phyloP scores from a whole-genome alignment of 768 basidiomycete genomes.

The Leucocoprinus sp. region DNA sequence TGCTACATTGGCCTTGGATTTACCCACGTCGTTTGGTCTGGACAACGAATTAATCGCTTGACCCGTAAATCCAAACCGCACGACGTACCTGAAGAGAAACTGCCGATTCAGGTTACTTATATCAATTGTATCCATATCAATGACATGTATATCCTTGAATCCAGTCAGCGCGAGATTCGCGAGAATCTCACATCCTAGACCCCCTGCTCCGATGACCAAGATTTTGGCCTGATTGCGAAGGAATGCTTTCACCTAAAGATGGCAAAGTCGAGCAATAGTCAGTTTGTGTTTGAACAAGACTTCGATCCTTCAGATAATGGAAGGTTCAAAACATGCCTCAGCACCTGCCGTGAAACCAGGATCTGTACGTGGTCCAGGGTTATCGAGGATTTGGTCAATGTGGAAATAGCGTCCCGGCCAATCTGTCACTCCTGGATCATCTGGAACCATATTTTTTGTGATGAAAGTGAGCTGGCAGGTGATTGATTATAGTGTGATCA shows the following conservation, averaged over 20 bases:
- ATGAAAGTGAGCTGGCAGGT: neutral
- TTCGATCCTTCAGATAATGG: neutral
- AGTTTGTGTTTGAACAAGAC: neutral
- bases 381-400: slow-evolving; percentile 81
- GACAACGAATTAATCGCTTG: neutral
- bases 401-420: slow-evolving; percentile 64
- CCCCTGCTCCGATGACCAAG: slow-evolving; percentile 96
- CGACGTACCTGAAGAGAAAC: slow-evolving; percentile 84
- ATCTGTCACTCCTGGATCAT: slow-evolving; percentile 22
- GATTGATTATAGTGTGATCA: slow-evolving; percentile 5
- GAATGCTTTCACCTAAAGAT: slow-evolving; percentile 79
- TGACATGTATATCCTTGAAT: slow-evolving; percentile 98
- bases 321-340: slow-evolving; percentile 39
- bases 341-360: slow-evolving; percentile 75
- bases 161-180: slow-evolving; percentile 94
- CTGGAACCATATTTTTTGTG: slow-evolving; percentile 15
- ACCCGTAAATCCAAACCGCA: neutral
- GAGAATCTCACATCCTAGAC: slow-evolving; percentile 94
- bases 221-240: slow-evolving; percentile 81
- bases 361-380: slow-evolving; percentile 85
- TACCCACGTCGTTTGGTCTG: slow-evolving; percentile 86
- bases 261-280: neutral
- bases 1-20: slow-evolving; percentile 88
- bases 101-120: slow-evolving; percentile 98
- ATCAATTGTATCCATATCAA: slow-evolving; percentile 99